Evolutionary conservation across 2,329 filamentous ascomycete species (phyloP), one percentile per base, ranked within the genome.

Genomic region (Anisogramma anomala): DNA sequence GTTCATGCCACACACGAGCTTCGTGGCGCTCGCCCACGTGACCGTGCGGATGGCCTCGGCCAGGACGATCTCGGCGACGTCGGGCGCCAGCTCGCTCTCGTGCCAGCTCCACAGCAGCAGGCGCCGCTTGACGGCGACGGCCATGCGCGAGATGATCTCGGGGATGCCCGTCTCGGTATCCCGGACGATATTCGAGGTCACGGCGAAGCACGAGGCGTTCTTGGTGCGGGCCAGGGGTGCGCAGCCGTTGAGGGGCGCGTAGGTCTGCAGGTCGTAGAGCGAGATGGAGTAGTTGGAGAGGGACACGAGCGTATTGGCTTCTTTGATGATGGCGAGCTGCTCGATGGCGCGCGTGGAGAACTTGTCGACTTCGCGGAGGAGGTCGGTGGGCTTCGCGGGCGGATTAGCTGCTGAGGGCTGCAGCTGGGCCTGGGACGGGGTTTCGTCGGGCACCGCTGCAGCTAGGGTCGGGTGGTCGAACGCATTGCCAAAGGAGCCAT

Each of bases 61-160:
- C 33, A 96, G 69, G 1, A 78, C 75, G 27, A 95, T 75, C 62
- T 96, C 91, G 20, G 68, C 67, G 0, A 81, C 77, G 25, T 91
- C 78, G 3, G 74, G 69, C 17, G 38, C 27, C 31, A 95, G 70
- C 64, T 96, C 91, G 67, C 87, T 91, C 58, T 94, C 88, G 53
- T 91, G 83, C 91, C 93, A 98, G 54, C 81, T 84, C 88, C 91
- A 98, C 41, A 95, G 64, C 46, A 96, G 60, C 39, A 98, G 69
- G 53, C 84, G 84, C 55, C 91, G 72, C 69, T 96, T 96, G 25
- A 95, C 85, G 4, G 87, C 87, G 9, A 98, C 89, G 6, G 87
- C 91, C 38, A 98, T 67, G 27, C 87, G 74, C 41, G 86, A 94
- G 49, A 96, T 88, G 42, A 98, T 93, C 51, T 89, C 85, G 1